phyloP scores from a whole-genome alignment of 495 filamentous ascomycete species.

The Darksidea phi region DNA sequence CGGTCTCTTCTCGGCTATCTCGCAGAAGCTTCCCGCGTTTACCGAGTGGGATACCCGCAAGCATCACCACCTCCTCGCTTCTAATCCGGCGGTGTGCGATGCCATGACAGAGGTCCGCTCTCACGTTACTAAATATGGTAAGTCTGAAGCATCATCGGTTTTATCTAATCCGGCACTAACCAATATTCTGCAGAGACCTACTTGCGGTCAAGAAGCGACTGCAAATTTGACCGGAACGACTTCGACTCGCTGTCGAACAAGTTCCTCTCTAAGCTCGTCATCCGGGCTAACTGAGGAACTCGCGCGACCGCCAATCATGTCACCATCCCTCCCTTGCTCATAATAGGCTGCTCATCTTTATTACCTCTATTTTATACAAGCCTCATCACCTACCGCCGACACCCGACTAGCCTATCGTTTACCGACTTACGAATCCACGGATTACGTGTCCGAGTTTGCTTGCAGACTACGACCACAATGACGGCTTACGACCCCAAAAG shows the following conservation, averaged over 20 bases:
- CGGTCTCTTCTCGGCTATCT: slow-evolving; percentile 91
- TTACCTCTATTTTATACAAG: slow-evolving; percentile 14
- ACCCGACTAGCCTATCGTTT: slow-evolving; percentile 12
- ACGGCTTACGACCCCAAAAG: slow-evolving; percentile 35
- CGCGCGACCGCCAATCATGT: slow-evolving; percentile 7
- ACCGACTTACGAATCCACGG: slow-evolving; percentile 30
- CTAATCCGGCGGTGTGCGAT: slow-evolving; percentile 84
- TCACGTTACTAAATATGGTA: slow-evolving; percentile 87
- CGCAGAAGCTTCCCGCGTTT: slow-evolving; percentile 85
- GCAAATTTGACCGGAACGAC: slow-evolving; percentile 81
- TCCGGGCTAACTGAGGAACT: slow-evolving; percentile 72
- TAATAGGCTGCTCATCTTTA: slow-evolving; percentile 5
- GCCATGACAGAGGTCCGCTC: slow-evolving; percentile 90
- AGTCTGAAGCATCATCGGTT: slow-evolving; percentile 41
- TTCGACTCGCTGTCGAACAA: slow-evolving; percentile 94
- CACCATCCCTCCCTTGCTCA: background rate
- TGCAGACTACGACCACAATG: slow-evolving; percentile 26
- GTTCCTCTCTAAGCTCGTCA: slow-evolving; percentile 89
- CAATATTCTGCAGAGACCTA: slow-evolving; percentile 54
- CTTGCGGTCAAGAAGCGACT: slow-evolving; percentile 55
- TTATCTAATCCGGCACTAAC: slow-evolving; percentile 12
- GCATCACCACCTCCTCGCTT: slow-evolving; percentile 81
- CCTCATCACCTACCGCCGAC: slow-evolving; percentile 20
- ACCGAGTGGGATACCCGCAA: slow-evolving; percentile 86
- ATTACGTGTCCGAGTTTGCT: slow-evolving; percentile 24